Conservation (phyloP, 495 filamentous ascomycete species). For the Xylaria nigripes region DNA sequence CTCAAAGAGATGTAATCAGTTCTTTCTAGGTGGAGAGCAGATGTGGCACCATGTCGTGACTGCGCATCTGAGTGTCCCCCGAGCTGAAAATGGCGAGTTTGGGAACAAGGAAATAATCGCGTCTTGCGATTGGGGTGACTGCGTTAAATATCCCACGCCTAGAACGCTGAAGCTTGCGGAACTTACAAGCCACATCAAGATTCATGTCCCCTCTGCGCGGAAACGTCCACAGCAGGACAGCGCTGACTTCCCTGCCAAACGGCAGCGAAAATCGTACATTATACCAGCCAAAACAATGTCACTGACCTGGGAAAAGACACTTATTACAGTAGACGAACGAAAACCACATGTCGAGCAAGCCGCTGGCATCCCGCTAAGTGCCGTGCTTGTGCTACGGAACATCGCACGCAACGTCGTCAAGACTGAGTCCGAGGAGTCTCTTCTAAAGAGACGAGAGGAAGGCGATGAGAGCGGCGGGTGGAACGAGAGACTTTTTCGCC, state of each 20-base stretch:
- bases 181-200: constrained; percentile 54
- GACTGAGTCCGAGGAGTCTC: constrained; percentile 45
- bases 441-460: constrained; percentile 41
- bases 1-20: constrained; percentile 49
- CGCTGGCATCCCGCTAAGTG: constrained; percentile 74
- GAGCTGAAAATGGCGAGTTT: constrained; percentile 43
- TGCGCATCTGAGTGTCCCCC: constrained; percentile 55
- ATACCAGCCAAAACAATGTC: constrained; percentile 47
- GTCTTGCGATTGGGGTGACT: constrained; percentile 51
- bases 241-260: constrained; percentile 24
- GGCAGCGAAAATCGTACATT: constrained; percentile 41
- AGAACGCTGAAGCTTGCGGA: constrained; percentile 41
- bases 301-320: constrained; percentile 55
- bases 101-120: constrained; percentile 32
- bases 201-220: constrained; percentile 49
- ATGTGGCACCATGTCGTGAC: constrained; percentile 69
- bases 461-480: constrained; percentile 29
- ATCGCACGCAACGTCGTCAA: constrained; percentile 68
- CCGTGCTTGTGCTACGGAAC: constrained; percentile 80
- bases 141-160: constrained; percentile 41
- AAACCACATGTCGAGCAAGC: constrained; percentile 53
- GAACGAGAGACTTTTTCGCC: constrained; percentile 45
- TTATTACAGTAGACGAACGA: constrained; percentile 60
- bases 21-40: constrained; percentile 48
- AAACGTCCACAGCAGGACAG: constrained; percentile 21